Conservation (phyloP, 2,329 filamentous ascomycete genomes). For the Neoscytalidium dimidiatum region DNA sequence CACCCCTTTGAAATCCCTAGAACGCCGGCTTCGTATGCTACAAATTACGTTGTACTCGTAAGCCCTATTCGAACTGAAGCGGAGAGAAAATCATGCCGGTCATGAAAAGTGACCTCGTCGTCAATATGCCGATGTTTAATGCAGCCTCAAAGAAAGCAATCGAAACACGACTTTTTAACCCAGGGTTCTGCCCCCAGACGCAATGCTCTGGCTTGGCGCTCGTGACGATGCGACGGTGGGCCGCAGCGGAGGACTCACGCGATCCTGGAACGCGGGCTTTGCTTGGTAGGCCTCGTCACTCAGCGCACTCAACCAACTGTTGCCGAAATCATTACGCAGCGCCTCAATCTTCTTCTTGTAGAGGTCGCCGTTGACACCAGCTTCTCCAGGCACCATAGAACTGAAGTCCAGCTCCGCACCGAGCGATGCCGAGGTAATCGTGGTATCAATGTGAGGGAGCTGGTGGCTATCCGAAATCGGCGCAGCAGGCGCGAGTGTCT, state of each 20-base stretch:
- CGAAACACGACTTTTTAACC: slow-evolving; percentile 29
- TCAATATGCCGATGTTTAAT: neutral
- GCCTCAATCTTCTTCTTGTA: slow-evolving; percentile 89
- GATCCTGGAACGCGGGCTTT: slow-evolving; percentile 10
- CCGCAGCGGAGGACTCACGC: slow-evolving; percentile 30
- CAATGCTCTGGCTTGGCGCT: slow-evolving; percentile 41
- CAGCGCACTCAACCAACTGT: slow-evolving; percentile 82
- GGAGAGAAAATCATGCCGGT: slow-evolving; percentile 20
- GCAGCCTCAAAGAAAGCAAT: slow-evolving; percentile 2
- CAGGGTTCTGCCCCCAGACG: slow-evolving; percentile 40
- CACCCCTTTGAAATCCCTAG: neutral
- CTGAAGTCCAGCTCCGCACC: slow-evolving; percentile 14
- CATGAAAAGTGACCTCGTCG: slow-evolving; percentile 9
- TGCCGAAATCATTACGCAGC: slow-evolving; percentile 80
- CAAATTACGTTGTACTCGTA: slow-evolving; percentile 17
- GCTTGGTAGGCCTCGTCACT: slow-evolving; percentile 66
- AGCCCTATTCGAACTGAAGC: slow-evolving; percentile 7
- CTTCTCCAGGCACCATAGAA: slow-evolving; percentile 46
- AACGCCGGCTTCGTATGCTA: slow-evolving; percentile 19
- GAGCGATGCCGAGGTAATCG: slow-evolving; percentile 29
- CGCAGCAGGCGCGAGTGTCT: slow-evolving; percentile 1
- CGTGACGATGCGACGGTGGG: slow-evolving; percentile 30
- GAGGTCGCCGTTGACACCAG: slow-evolving; percentile 70
- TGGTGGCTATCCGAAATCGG: slow-evolving; percentile 5
- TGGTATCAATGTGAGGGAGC: slow-evolving; percentile 23